These are phyloP conservation scores for Alternaria panax DNA, from an alignment of 2,329 filamentous ascomycete genomes.

Conservation along the genomic window DNA sequence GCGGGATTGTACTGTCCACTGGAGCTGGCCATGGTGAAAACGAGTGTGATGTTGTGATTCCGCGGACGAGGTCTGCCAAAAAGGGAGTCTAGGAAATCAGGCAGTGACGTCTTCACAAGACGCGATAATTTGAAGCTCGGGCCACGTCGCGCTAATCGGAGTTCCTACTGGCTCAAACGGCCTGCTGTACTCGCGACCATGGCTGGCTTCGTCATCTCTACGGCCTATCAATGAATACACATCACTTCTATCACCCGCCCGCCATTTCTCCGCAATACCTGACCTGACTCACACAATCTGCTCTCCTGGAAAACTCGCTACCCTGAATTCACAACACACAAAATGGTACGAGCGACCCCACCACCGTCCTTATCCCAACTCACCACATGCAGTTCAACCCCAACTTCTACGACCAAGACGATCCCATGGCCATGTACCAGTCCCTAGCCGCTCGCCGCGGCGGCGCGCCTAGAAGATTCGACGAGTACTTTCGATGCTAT, in stretches of 20 bases:
- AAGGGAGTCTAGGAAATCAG: background rate
- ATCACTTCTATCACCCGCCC: constrained; percentile 19
- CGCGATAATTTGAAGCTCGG: constrained; percentile 28
- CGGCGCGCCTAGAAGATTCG: constrained; percentile 76
- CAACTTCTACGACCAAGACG: constrained; percentile 62
- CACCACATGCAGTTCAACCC: constrained; percentile 48
- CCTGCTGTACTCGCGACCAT: constrained; percentile 29
- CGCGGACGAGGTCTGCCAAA: background rate
- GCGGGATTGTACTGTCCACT: constrained; percentile 58
- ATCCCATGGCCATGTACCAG: constrained; percentile 62
- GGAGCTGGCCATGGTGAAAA: constrained; percentile 37
- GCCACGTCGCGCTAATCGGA: constrained; percentile 17
- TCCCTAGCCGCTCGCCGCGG: constrained; percentile 57
- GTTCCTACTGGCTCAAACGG: constrained; percentile 19
- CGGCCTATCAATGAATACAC: constrained; percentile 1
- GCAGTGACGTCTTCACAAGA: constrained; percentile 23
- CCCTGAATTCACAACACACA: background rate
- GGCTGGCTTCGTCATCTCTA: constrained; percentile 15
- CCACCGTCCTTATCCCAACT: constrained; percentile 26
- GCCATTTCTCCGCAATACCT: constrained; percentile 20
- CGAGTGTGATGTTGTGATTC: background rate
- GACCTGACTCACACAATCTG: background rate
- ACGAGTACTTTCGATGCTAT: constrained; percentile 98
- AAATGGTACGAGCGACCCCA: constrained; percentile 45
- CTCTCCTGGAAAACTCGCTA: background rate